These are phyloP conservation scores for Pseudogymnoascus sp. DNA, from an alignment of 2,329 filamentous ascomycete species.

Conservation along the genomic window DNA sequence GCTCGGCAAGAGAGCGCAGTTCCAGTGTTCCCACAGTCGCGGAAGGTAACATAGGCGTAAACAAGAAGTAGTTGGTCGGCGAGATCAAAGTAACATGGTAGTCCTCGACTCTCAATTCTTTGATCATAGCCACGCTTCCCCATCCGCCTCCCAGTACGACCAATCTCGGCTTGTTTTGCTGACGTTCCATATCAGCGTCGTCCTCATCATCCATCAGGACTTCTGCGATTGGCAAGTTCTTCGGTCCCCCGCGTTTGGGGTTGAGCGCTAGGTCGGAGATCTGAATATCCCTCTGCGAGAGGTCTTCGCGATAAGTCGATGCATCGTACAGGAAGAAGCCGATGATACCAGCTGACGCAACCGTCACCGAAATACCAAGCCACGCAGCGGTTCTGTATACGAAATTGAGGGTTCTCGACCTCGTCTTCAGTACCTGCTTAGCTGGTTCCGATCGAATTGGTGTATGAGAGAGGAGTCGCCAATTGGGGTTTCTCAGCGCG, in stretches of 20 bases:
- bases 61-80: conserved; percentile 93
- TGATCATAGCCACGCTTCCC: conserved; percentile 87
- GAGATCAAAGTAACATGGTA: conserved; percentile 96
- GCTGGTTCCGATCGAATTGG: conserved; percentile 38
- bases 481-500: conserved; percentile 11
- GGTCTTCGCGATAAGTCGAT: conserved; percentile 73
- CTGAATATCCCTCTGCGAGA: conserved; percentile 61
- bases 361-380: conserved; percentile 67
- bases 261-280: conserved; percentile 79
- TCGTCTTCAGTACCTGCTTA: conserved; percentile 42
- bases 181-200: conserved; percentile 56
- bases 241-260: conserved; percentile 78
- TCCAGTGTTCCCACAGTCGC: conserved; percentile 95
- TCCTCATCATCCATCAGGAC: conserved; percentile 86
- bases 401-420: conserved; percentile 47
- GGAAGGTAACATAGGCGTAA: conserved; percentile 95
- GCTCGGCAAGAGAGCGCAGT: conserved; percentile 84
- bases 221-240: conserved; percentile 89
- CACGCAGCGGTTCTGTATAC: conserved; percentile 63
- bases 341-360: conserved; percentile 62
- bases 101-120: conserved; percentile 80
- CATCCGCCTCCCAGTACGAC: conserved; percentile 92
- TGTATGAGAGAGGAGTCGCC: conserved; percentile 14
- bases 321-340: conserved; percentile 93
- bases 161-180: conserved; percentile 83